These are phyloP conservation scores for Tricholoma furcatifolium DNA, from an alignment of 768 basidiomycete species.

Conservation along the genomic window DNA sequence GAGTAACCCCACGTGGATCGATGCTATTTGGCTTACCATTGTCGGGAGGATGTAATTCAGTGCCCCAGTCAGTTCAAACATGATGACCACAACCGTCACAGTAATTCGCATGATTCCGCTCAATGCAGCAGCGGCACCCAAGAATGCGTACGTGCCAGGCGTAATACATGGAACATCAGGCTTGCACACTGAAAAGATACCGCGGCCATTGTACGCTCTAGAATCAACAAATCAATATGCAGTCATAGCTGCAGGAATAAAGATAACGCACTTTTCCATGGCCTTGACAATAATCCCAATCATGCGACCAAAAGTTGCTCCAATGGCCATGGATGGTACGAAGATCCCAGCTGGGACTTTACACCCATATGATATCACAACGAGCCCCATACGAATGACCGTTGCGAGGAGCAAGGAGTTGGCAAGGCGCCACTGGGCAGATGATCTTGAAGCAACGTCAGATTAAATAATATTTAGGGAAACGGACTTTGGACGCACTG, in stretches of 20 bases:
- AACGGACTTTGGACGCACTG: constrained; percentile 60
- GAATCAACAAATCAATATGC: neutral
- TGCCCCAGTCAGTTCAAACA: constrained; percentile 98
- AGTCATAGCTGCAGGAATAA: constrained; percentile 3
- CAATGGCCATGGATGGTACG: constrained; percentile 98
- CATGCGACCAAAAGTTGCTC: constrained; percentile 97
- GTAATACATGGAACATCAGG: constrained; percentile 97
- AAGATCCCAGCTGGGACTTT: constrained; percentile 99
- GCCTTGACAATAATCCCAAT: constrained; percentile 96
- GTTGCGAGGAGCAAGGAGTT: constrained; percentile 92
- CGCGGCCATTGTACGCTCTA: constrained; percentile 80
- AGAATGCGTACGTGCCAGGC: constrained; percentile 95
- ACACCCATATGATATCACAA: constrained; percentile 91
- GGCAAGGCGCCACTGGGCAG: constrained; percentile 91
- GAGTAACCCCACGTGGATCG: constrained; percentile 3
- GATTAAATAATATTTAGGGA: neutral
- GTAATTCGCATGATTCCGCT: constrained; percentile 98
- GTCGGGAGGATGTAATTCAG: constrained; percentile 96
- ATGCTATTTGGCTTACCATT: constrained; percentile 61
- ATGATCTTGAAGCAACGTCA: constrained; percentile 49
- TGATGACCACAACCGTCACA: constrained; percentile 97
- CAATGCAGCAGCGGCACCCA: constrained; percentile 94
- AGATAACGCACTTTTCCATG: constrained; percentile 62
- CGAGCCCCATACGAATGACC: constrained; percentile 80
- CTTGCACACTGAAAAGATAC: constrained; percentile 86